Conservation (phyloP, 2,329 filamentous ascomycete genomes). For the Trichoderma koningiopsis region DNA sequence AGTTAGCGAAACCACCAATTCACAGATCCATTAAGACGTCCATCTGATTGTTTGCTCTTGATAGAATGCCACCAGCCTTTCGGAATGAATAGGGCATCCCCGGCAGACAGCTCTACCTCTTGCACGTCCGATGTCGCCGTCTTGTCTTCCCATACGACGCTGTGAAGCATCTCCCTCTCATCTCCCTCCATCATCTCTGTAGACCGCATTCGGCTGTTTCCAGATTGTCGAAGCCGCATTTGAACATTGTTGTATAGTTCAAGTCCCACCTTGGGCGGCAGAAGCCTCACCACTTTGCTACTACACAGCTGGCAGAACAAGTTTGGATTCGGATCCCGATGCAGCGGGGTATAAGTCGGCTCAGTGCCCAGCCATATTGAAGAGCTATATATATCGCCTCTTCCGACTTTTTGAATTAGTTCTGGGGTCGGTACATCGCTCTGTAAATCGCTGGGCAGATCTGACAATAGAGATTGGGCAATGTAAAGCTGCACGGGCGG, state of each 20-base stretch:
- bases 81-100: conserved; percentile 46
- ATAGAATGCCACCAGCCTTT: conserved; percentile 52
- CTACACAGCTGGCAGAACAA: conserved; percentile 82
- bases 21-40: conserved; percentile 45
- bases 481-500: conserved; percentile 68
- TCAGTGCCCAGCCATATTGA: conserved; percentile 87
- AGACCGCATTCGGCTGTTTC: conserved; percentile 63
- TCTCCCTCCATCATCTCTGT: conserved; percentile 88
- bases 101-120: conserved; percentile 61
- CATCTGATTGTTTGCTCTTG: conserved; percentile 41
- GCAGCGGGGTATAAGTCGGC: conserved; percentile 86
- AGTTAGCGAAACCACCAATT: conserved; percentile 50
- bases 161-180: conserved; percentile 67
- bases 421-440: conserved; percentile 69
- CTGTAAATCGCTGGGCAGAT: conserved; percentile 65
- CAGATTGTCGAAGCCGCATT: conserved; percentile 40
- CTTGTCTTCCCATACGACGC: conserved; percentile 66
- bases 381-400: conserved; percentile 81
- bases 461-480: conserved; percentile 73
- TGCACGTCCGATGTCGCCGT: conserved; percentile 39
- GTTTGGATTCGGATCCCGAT: conserved; percentile 93
- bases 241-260: conserved; percentile 62
- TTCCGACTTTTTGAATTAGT: conserved; percentile 64
- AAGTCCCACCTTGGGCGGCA: conserved; percentile 65
- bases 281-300: conserved; percentile 71